Conservation (phyloP, 345 rosid genomes). For the Gossypium bickii region DNA sequence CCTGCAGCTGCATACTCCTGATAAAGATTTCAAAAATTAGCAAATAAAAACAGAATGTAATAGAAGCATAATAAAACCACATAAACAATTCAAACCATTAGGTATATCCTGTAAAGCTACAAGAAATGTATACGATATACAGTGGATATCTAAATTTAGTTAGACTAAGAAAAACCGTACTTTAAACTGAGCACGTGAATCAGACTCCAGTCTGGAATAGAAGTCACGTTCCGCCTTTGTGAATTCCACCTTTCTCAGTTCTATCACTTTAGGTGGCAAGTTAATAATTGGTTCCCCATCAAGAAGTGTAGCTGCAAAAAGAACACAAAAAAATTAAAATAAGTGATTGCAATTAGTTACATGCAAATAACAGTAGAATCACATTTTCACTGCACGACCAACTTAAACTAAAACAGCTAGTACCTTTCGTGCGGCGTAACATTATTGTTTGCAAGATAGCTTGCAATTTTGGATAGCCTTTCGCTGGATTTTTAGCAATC, state of each 20-base stretch:
- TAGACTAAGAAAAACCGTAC: constrained; percentile 37
- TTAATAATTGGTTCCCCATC: constrained; percentile 85
- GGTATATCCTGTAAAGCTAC: not conserved
- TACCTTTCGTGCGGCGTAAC: constrained; percentile 99
- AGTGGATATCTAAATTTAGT: not conserved
- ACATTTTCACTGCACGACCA: not conserved
- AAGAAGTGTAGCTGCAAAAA: constrained; percentile 60
- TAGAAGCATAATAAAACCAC: not conserved
- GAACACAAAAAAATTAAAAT: constrained; percentile 6
- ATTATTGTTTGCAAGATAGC: constrained; percentile 84
- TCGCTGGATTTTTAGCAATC: constrained; percentile 50
- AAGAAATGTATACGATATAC: not conserved
- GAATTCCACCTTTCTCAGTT: constrained; percentile 80
- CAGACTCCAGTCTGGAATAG: constrained; percentile 70
- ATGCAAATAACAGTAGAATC: constrained; percentile 1
- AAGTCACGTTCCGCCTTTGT: constrained; percentile 77
- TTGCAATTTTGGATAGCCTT: constrained; percentile 77
- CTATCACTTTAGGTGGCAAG: constrained; percentile 73
- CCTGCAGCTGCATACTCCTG: constrained; percentile 99
- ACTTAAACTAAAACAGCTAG: constrained; percentile 11
- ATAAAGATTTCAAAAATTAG: constrained; percentile 12
- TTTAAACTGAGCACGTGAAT: constrained; percentile 80
- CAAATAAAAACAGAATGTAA: not conserved
- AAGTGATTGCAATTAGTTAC: constrained; percentile 12
- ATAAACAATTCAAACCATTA: not conserved